A percentile compares a stretch with the other conserved stretches of the same genome.
Conservation (phyloP, 2,329 filamentous ascomycete genomes). For the Corinectria fuckeliana region DNA sequence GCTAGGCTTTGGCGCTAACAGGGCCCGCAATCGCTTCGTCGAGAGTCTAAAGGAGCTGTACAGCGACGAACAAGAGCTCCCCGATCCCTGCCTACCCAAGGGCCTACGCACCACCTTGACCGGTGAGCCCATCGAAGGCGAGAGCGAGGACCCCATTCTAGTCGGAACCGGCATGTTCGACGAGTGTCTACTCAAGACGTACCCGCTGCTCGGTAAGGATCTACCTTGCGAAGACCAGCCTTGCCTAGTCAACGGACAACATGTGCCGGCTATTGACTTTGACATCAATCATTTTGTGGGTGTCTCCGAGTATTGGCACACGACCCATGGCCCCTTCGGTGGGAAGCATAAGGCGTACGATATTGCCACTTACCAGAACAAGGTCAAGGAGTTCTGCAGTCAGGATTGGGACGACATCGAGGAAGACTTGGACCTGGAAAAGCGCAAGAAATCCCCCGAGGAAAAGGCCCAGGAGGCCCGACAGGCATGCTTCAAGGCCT, state of each 20-base stretch:
- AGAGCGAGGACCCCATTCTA: conserved; percentile 58
- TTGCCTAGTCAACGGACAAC: conserved; percentile 88
- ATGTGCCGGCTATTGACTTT: conserved; percentile 95
- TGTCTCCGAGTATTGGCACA: conserved; percentile 99
- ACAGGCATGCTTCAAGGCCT: conserved; percentile 96
- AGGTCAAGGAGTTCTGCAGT: conserved; percentile 84
- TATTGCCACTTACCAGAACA: conserved; percentile 84
- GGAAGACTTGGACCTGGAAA: conserved; percentile 66
- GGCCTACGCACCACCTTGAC: conserved; percentile 76
- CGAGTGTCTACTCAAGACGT: conserved; percentile 82
- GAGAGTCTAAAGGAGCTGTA: conserved; percentile 74
- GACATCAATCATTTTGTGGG: conserved; percentile 97
- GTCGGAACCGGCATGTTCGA: conserved; percentile 87
- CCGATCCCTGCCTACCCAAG: conserved; percentile 88
- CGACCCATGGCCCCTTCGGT: conserved; percentile 91
- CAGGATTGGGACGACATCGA: conserved; percentile 82
- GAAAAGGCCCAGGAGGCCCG: conserved; percentile 80
- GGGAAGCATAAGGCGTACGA: conserved; percentile 85
- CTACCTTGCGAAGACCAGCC: conserved; percentile 81
- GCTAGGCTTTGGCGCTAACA: conserved; percentile 96
- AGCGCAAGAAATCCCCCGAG: conserved; percentile 75
- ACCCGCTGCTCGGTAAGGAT: conserved; percentile 88
- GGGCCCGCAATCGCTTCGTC: conserved; percentile 87
- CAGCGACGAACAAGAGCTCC: conserved; percentile 68
- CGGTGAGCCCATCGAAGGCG: conserved; percentile 61